phyloP scores from a whole-genome alignment of 257 asterid genomes.

The Solanum appendiculatum region DNA sequence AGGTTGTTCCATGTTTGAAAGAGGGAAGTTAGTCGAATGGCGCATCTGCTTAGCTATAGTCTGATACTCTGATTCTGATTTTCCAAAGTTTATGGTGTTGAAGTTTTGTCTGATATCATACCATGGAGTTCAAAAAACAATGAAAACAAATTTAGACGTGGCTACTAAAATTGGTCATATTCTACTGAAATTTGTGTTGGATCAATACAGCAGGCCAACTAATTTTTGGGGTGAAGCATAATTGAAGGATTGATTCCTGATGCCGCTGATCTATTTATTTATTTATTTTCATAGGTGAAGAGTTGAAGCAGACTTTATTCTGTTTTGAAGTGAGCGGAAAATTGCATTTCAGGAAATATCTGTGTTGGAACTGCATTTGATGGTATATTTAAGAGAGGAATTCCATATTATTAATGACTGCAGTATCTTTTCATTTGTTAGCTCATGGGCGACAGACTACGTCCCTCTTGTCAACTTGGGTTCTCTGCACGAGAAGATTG shows the following conservation, averaged over 20 bases:
- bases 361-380: background rate
- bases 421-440: background rate
- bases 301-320: constrained; percentile 71
- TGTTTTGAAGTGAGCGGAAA: no score
- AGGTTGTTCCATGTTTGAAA: background rate
- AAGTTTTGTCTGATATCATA: background rate
- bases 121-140: background rate
- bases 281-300: constrained; percentile 51
- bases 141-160: background rate
- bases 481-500: no score
- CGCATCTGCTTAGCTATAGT: no score
- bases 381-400: no score
- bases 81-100: background rate
- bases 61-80: background rate
- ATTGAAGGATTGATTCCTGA: no score
- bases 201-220: no score
- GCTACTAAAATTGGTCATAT: no score
- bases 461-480: no score
- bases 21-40: background rate
- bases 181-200: background rate
- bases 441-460: no score
- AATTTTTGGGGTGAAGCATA: background rate
- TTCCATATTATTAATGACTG: no score
- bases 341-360: background rate
- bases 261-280: background rate